phyloP scores from a whole-genome alignment of 805 yeast genomes.

The Candida sithepensis region DNA sequence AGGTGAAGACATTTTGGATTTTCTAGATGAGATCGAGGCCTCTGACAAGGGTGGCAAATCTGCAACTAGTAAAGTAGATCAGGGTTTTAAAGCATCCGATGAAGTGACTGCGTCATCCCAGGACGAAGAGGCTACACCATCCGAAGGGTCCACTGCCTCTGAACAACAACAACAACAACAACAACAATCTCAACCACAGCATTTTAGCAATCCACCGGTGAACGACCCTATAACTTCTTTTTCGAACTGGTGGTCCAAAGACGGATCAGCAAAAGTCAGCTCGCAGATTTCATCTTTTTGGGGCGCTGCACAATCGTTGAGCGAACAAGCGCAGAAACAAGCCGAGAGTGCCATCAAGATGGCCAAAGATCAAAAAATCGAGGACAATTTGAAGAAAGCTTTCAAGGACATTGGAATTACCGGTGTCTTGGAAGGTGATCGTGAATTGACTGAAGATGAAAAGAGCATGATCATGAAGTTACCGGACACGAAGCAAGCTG shows the following conservation, averaged over 20 bases:
- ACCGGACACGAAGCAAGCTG: constrained; percentile 32
- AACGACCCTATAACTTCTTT: constrained; percentile 64
- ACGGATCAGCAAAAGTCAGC: constrained; percentile 63
- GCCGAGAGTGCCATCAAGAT: constrained; percentile 50
- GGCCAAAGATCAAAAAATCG: constrained; percentile 38
- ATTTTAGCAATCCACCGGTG: constrained; percentile 5
- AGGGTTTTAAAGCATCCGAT: neutral
- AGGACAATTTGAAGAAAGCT: constrained; percentile 34
- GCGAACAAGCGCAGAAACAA: constrained; percentile 40
- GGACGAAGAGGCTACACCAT: constrained; percentile 6
- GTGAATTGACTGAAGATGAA: constrained; percentile 32
- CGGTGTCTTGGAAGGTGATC: constrained; percentile 32
- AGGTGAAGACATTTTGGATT: constrained; percentile 52
- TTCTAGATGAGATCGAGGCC: constrained; percentile 67
- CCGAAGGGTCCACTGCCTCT: constrained; percentile 1
- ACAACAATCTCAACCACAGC: constrained; percentile 1
- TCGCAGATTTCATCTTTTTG: constrained; percentile 61
- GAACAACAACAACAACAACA: constrained; percentile 1
- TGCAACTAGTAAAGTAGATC: neutral
- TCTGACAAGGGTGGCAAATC: constrained; percentile 40
- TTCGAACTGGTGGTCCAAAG: constrained; percentile 71
- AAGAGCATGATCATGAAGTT: constrained; percentile 23
- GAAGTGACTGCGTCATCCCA: constrained; percentile 1
- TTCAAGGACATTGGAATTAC: constrained; percentile 40
- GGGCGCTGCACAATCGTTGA: constrained; percentile 51